Base-by-base conservation (phyloP, 2,329 filamentous ascomycete species). In the Bipolaris zeicola region DNA sequence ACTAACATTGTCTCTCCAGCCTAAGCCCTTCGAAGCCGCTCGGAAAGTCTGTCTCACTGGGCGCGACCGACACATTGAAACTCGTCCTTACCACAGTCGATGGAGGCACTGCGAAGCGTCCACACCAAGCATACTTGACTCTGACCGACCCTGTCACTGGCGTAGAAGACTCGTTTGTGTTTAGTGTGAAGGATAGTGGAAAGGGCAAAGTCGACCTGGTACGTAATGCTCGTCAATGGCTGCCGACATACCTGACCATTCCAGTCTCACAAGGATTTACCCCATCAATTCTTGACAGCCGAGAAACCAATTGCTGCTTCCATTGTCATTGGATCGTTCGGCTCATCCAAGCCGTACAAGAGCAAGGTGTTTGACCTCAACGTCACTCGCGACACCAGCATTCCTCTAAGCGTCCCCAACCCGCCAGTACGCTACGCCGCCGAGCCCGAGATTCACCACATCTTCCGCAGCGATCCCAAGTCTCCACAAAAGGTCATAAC, bases 121-220 rank as follows among this genome's bases (percentile, higher is more conserved):
- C 95, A 67, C 95, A 99, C 78, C 95, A 99, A 79, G 92, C 92
- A 5, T 97, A 97, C 81, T 83, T 99, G 51, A 83, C 95, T 14
- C 78, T 99, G 55, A 88, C 86, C 67, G 92, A 98, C 67, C 80
- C 83, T 10, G 80, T 82, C 11, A 88, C 87, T 10, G 91, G 91
- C 34, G 82, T 99, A 44, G 93, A 98, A 77, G 88, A 92, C 22
- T 92, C 93, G 1, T 96, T 94, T 70, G 87, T 92, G 1, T 83
- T 99, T 67, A 88, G 80, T 10, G 81, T 96, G 45, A 96, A 96
- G 80, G 90, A 95, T 8, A 92, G 83, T 69, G 95, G 95, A 65
- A 96, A 96, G 79, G 92, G 86, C 20, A 88, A 87, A 52, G 83
- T 96, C 31, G 89, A 96, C 67, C 81, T 99, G 77, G 93, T 98